Percentiles rank a stretch among this genome's conserved stretches.
Conservation (phyloP, 345 rosid genomes). For the Turritis glabra region DNA sequence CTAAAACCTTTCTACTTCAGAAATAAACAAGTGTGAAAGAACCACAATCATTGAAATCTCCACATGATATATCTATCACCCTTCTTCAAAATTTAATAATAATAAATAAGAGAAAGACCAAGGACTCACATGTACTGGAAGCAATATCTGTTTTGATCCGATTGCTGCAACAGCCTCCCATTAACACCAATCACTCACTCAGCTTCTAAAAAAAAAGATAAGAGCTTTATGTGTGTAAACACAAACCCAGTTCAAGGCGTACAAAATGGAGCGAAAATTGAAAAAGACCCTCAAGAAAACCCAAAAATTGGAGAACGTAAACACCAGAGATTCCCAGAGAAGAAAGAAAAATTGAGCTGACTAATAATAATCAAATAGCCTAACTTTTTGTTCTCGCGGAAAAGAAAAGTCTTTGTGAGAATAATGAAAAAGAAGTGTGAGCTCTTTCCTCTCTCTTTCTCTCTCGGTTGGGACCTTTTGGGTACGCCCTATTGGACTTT, state of each 20-base stretch:
- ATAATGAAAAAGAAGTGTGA: not conserved
- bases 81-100: not conserved
- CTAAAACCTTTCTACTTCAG: not conserved
- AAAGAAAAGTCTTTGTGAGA: constrained; percentile 2
- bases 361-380: constrained; percentile 3
- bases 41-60: constrained; percentile 1
- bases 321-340: not conserved
- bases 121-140: constrained; percentile 58
- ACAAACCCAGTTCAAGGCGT: constrained; percentile 35
- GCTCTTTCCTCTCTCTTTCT: constrained; percentile 22
- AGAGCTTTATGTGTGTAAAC: constrained; percentile 22
- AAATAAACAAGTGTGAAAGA: constrained; percentile 20
- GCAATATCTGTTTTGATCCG: constrained; percentile 82
- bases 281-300: not conserved
- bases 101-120: constrained; percentile 6
- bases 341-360: not conserved
- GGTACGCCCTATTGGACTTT: constrained; percentile 30
- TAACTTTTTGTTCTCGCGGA: constrained; percentile 1
- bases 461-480: not conserved
- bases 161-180: constrained; percentile 92
- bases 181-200: constrained; percentile 31
- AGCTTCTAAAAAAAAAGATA: constrained; percentile 15
- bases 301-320: not conserved
- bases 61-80: not conserved
- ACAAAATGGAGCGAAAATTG: constrained; percentile 7